These are phyloP conservation scores for Acer negundo DNA, from an alignment of 345 rosid genomes.

Conservation along the genomic window DNA sequence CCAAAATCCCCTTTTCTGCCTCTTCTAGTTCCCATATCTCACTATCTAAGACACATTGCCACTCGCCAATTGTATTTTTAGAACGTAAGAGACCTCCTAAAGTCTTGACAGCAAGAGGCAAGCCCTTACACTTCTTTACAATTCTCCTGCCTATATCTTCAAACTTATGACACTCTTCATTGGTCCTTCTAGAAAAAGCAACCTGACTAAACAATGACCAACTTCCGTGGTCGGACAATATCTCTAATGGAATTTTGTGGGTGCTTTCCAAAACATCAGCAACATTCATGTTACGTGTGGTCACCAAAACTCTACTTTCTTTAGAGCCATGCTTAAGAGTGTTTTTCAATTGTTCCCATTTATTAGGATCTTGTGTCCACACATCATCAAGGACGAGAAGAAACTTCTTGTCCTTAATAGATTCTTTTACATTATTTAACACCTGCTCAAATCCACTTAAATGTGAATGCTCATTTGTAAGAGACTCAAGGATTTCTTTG, in stretches of 20 bases:
- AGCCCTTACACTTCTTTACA: background rate
- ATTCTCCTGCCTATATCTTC: background rate
- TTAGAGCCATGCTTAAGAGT: background rate
- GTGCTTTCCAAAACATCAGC: background rate
- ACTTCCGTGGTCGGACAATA: background rate
- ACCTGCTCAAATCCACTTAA: background rate
- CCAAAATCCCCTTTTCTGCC: background rate
- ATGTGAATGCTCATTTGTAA: accelerated
- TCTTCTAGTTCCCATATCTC: too few species aligned
- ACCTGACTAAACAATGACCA: background rate
- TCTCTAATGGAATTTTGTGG: background rate
- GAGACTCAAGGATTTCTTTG: background rate
- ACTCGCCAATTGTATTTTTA: too few species aligned
- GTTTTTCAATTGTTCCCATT: background rate
- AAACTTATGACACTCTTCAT: background rate
- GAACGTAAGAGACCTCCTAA: too few species aligned
- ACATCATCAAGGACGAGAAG: background rate
- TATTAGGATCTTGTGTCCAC: background rate
- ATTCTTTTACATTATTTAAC: background rate
- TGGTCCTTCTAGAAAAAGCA: background rate
- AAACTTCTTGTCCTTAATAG: background rate
- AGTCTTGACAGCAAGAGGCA: background rate
- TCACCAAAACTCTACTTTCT: constrained; percentile 8
- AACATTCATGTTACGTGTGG: background rate
- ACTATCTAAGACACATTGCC: too few species aligned